phyloP scores from a whole-genome alignment of 129 eudicot species.

The Daucus carota region DNA sequence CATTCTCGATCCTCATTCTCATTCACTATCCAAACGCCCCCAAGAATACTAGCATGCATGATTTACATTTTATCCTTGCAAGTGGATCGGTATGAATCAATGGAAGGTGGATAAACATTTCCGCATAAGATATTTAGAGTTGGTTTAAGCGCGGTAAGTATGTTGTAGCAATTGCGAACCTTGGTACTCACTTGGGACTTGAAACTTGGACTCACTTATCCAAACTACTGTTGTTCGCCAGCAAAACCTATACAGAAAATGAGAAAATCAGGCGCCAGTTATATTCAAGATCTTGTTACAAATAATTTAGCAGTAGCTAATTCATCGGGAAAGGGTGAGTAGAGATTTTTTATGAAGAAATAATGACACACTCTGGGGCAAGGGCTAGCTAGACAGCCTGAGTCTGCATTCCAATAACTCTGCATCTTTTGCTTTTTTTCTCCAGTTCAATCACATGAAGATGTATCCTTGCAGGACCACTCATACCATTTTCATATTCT shows the following conservation, averaged over 20 bases:
- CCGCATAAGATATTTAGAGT: too few species aligned
- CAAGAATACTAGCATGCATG: too few species aligned
- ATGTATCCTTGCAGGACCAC: neutral
- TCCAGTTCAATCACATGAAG: neutral
- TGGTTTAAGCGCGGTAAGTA: too few species aligned
- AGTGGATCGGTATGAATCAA: too few species aligned
- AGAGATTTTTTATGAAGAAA: neutral
- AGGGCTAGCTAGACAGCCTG: neutral
- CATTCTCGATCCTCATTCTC: too few species aligned
- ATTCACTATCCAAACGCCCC: too few species aligned
- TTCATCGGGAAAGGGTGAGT: neutral
- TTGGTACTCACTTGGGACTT: neutral
- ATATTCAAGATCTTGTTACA: too few species aligned
- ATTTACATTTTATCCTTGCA: too few species aligned
- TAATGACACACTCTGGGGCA: neutral
- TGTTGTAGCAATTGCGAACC: too few species aligned
- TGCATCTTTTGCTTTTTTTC: conserved; percentile 5
- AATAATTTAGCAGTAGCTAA: neutral
- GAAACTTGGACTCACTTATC: neutral
- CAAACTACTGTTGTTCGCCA: neutral
- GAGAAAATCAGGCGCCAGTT: neutral
- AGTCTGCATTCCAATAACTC: neutral
- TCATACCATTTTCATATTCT: neutral
- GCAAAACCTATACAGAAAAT: neutral
- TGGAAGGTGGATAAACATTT: too few species aligned